Evolutionary conservation across 306 rosid genomes (phyloP), one percentile per base, ranked within the genome.

Genomic region (Gillenia trifoliata): DNA sequence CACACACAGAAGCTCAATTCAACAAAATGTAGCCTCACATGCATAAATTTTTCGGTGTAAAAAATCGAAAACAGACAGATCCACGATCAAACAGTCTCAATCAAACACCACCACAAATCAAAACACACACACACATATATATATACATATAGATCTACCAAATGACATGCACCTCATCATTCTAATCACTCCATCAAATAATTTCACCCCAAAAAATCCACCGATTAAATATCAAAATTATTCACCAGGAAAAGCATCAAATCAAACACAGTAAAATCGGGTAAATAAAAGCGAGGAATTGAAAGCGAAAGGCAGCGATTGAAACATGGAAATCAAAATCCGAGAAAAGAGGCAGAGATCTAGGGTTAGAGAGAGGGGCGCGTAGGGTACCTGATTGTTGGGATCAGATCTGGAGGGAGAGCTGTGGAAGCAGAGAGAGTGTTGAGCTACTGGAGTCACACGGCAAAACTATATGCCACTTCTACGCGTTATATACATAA

Each of bases 391-490:
- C 81, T 83, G 73, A 71, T 61, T 29, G 79, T 28, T 76, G 63
- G 64, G 78, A 77, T 77, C 75, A 84, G 80, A 84, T 77, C 81
- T 80, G 74, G 60, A 75, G 75, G 22, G 64, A 33, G 38, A 49
- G 75, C 75, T 59, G 64, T 13, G 64, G 52, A 33, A 80, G 75
- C 73, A 55, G 68, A 40, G 68, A 40, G 57, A 73, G 56, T 22
- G 38, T 7, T 26, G 22, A 70, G 74, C 64, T 6, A 65, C 52
- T 38, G 65, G 20, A 4, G 50, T 12, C 50, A 40, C 36, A 54
- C 25, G 2, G 31, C 31, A 6, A 23, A 40, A 66, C 22, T 0
- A 0, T 17, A 3, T 23, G 23, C 34, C 3, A 7, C 19, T 1
- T 16, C 40, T 0, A 29, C 7, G 66, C 13, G 40, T 62, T 62